Base-by-base conservation (phyloP, 208 protist species). In the Acanthamoeba royreba region DNA sequence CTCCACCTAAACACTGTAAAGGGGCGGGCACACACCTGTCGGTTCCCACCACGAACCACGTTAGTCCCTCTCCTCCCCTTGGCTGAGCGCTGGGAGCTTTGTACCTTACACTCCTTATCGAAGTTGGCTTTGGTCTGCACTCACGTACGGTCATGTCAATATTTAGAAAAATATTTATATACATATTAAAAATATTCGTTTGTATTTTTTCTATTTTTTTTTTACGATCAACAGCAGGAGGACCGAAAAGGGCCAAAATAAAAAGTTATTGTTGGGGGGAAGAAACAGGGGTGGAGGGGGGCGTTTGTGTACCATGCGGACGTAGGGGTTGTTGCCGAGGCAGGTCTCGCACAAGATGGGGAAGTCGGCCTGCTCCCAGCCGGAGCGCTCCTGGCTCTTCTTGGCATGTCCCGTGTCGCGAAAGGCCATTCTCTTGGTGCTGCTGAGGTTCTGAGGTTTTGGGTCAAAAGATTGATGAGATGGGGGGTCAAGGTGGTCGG, bases 301-400 rank as follows among this genome's bases (percentile, higher is more conserved):
- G n/a, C 35, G n/a, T 13, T 81, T n/a, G 38, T 94, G 46, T 66
- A 96, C 94, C 98, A 98, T 98, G 58, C 96, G 94, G 13, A 98
- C 90, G 92, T 97, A 98, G 15, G 97, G 97, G 63, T 98, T 98
- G 63, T 97, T 94, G 35, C 97, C 97, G 52, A 98, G 95, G 85
- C 98, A 98, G 9, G 94, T 98, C 89, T 98, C 96, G 58, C 98
- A 98, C 8, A 98, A 45, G 17, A 98, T 98, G 72, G 98, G 98
- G 72, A 98, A 98, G 3, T 98, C 96, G 1, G 43, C 40, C 31
- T 77, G 66, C 47, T 93, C 89, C 89, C 89, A 93, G 11, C 89
- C 72, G 46, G 43, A 25, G 17, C 45, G 33, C 33, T 13, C 46
- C 19, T 52, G 31, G 19, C 43, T 72, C 31, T 93, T 93, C 72